Percentiles rank a stretch among this genome's conserved stretches.
phyloP scores from a whole-genome alignment of 2,329 filamentous ascomycete genomes.

The Xylaria sp. region DNA sequence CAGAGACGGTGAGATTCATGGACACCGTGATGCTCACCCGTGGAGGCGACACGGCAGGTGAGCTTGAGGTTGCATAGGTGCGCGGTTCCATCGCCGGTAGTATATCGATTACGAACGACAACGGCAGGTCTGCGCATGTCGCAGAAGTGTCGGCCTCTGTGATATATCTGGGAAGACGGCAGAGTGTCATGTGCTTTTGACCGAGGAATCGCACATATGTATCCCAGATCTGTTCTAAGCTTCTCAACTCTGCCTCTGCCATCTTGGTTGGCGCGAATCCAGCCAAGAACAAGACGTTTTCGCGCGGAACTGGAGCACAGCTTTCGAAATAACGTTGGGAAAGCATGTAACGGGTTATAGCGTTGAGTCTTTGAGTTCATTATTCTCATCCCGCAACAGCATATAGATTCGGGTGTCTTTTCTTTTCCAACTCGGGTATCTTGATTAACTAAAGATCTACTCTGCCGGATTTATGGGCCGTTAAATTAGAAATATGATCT shows the following conservation, averaged over 20 bases:
- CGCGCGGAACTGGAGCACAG: conserved; percentile 13
- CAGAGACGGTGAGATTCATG: conserved; percentile 1
- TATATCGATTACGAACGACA: conserved; percentile 16
- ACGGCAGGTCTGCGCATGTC: conserved; percentile 1
- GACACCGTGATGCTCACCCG: conserved; percentile 10
- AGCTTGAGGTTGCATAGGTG: conserved; percentile 14
- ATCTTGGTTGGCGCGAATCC: conserved; percentile 2
- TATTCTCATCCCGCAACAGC: background rate
- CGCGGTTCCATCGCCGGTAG: conserved; percentile 18
- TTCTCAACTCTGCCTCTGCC: conserved; percentile 8
- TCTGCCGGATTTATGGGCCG: conserved; percentile 3
- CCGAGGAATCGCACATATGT: conserved; percentile 3
- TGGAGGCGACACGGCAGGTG: conserved; percentile 9
- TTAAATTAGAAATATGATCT: background rate
- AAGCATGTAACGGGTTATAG: background rate
- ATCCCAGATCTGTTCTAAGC: background rate
- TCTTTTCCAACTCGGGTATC: background rate
- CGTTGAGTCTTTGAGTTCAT: conserved; percentile 1
- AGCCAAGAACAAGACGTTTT: conserved; percentile 1
- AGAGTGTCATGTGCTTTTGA: conserved; percentile 1
- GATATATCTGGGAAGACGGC: background rate
- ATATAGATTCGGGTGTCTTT: background rate
- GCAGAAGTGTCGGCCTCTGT: background rate
- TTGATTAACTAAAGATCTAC: background rate
- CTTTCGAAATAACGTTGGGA: conserved; percentile 11